Evolutionary conservation across 306 rosid genomes (phyloP).

Genomic region (Cicer pinnatifidum): DNA sequence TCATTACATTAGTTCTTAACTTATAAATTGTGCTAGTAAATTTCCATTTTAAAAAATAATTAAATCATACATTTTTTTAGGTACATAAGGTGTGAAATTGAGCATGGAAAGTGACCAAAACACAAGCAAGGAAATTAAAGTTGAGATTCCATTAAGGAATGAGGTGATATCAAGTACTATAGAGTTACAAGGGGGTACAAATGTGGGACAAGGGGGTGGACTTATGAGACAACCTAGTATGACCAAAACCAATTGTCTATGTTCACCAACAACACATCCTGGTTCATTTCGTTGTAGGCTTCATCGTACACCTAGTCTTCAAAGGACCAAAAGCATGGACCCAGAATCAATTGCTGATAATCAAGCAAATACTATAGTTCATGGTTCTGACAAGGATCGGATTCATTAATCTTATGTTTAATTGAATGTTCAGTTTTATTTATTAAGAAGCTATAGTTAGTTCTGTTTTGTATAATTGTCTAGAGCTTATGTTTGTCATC

Average conservation of each 20-base stretch:
- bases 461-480: neutral
- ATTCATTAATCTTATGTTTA: conserved; percentile 30
- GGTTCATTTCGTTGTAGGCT: conserved; percentile 84
- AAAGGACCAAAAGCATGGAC: conserved; percentile 60
- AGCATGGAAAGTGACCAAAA: conserved; percentile 49
- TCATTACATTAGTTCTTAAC: neutral
- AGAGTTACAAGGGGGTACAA: conserved; percentile 49
- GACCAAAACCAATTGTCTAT: conserved; percentile 61
- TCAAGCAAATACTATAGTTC: conserved; percentile 11
- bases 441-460: neutral
- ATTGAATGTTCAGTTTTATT: conserved; percentile 4
- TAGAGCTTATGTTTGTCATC: neutral
- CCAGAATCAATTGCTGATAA: conserved; percentile 19
- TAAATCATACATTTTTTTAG: neutral
- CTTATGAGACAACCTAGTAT: conserved; percentile 59
- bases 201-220: conserved; percentile 45
- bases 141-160: conserved; percentile 42
- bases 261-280: conserved; percentile 79
- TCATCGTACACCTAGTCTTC: conserved; percentile 62
- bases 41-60: neutral
- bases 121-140: conserved; percentile 49
- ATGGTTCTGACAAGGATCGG: conserved; percentile 27
- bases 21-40: neutral
- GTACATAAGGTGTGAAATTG: conserved; percentile 18
- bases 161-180: conserved; percentile 32